phyloP scores from a whole-genome alignment of 352 stramenopile genomes.

The Phytopythium ostracodes region DNA sequence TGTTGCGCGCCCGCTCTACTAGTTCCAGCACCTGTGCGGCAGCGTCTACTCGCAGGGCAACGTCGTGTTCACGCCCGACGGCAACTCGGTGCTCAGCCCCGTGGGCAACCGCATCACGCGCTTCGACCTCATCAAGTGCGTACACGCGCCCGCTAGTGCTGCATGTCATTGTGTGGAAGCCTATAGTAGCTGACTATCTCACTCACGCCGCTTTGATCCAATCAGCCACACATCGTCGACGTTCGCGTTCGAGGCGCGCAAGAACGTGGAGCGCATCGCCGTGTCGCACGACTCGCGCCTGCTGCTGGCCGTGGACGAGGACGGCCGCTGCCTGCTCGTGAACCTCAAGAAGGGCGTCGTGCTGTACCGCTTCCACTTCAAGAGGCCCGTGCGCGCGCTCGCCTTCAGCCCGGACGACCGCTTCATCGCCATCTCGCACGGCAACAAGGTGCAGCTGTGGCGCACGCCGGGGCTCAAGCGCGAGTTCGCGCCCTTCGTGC shows the following conservation, averaged over 20 bases:
- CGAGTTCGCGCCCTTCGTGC: constrained; percentile 89
- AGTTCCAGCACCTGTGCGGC: constrained; percentile 92
- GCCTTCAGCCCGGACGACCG: constrained; percentile 88
- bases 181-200: too few species aligned
- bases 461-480: constrained; percentile 76
- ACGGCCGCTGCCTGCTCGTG: constrained; percentile 88
- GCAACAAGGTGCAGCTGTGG: constrained; percentile 92
- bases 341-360: constrained; percentile 88
- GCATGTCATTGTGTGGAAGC: too few species aligned
- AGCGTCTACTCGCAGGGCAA: constrained; percentile 94
- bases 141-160: not conserved
- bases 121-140: constrained; percentile 92
- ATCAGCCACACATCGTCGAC: constrained; percentile 82
- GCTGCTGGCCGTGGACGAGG: constrained; percentile 87
- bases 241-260: constrained; percentile 90
- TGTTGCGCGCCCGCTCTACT: constrained; percentile 3
- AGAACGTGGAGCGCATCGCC: constrained; percentile 85
- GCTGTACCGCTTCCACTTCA: constrained; percentile 94
- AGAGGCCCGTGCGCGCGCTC: constrained; percentile 82
- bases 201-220: not conserved
- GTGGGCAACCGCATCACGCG: constrained; percentile 94
- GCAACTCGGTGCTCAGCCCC: constrained; percentile 90
- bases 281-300: constrained; percentile 88
- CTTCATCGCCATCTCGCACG: constrained; percentile 86
- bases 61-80: constrained; percentile 90